phyloP scores from a whole-genome alignment of 306 rosid species.

The Castanospermum australe region DNA sequence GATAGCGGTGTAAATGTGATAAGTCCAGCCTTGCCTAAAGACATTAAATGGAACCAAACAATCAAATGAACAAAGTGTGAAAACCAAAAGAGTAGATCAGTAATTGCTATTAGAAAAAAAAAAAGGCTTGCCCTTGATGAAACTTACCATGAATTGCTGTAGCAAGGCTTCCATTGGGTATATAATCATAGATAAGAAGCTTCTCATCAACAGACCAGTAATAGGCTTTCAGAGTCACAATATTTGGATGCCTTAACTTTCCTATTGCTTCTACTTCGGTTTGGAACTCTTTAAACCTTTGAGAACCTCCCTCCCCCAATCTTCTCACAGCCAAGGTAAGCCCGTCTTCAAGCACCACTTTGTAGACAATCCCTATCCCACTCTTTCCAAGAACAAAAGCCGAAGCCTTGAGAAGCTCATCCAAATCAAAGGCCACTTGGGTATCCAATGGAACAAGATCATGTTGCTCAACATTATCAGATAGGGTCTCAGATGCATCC shows the following conservation, averaged over 20 bases:
- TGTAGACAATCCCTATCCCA: constrained; percentile 77
- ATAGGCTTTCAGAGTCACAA: constrained; percentile 69
- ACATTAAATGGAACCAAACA: constrained; percentile 13
- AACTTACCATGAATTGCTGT: constrained; percentile 65
- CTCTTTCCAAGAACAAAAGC: constrained; percentile 86
- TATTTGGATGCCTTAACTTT: constrained; percentile 73
- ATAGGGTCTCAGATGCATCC: constrained; percentile 59
- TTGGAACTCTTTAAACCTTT: constrained; percentile 80
- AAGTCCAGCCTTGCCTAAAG: constrained; percentile 59
- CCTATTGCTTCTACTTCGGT: constrained; percentile 85
- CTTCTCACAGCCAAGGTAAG: constrained; percentile 69
- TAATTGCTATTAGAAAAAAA: not conserved
- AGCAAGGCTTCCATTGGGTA: constrained; percentile 70
- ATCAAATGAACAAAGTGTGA: constrained; percentile 21
- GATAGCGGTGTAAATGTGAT: constrained; percentile 46
- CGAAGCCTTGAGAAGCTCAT: constrained; percentile 83
- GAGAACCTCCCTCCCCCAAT: constrained; percentile 87
- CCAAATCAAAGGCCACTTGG: constrained; percentile 68
- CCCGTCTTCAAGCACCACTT: constrained; percentile 79
- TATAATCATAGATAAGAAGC: constrained; percentile 71
- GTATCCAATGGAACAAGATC: constrained; percentile 72
- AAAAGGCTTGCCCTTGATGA: not conserved
- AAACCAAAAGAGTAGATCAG: not conserved
- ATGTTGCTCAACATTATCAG: constrained; percentile 63
- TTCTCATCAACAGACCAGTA: constrained; percentile 90